These are phyloP conservation scores for Eucalyptus cloeziana DNA, from an alignment of 345 rosid genomes.

Conservation along the genomic window DNA sequence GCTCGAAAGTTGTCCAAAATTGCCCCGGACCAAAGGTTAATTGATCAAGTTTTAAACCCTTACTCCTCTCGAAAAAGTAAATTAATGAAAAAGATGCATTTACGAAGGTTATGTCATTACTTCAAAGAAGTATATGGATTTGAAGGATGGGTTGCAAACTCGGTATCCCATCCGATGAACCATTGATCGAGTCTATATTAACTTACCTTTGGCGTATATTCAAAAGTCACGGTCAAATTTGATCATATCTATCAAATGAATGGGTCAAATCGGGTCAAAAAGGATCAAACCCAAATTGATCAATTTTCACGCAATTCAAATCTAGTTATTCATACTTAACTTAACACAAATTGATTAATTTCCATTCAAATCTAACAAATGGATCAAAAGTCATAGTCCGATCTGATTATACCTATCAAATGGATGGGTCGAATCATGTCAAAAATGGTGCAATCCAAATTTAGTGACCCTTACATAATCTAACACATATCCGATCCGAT, in stretches of 20 bases:
- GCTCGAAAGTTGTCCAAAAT: background rate
- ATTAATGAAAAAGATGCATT: background rate
- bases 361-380: rapidly evolving
- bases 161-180: background rate
- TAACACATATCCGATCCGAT: rapidly evolving
- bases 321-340: rapidly evolving
- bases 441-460: too few species aligned
- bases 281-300: background rate
- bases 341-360: too few species aligned
- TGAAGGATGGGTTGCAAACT: background rate
- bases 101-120: background rate
- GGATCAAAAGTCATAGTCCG: background rate
- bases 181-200: background rate
- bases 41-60: background rate
- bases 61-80: background rate
- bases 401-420: background rate
- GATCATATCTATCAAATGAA: too few species aligned
- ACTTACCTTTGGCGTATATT: background rate
- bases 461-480: too few species aligned
- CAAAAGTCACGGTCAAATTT: rapidly evolving
- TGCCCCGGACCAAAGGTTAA: background rate
- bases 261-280: rapidly evolving
- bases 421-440: background rate
- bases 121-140: background rate
- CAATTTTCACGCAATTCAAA: too few species aligned